Conservation (phyloP, 1,284 basidiomycete species). For the Ceratobasidium sp. region DNA sequence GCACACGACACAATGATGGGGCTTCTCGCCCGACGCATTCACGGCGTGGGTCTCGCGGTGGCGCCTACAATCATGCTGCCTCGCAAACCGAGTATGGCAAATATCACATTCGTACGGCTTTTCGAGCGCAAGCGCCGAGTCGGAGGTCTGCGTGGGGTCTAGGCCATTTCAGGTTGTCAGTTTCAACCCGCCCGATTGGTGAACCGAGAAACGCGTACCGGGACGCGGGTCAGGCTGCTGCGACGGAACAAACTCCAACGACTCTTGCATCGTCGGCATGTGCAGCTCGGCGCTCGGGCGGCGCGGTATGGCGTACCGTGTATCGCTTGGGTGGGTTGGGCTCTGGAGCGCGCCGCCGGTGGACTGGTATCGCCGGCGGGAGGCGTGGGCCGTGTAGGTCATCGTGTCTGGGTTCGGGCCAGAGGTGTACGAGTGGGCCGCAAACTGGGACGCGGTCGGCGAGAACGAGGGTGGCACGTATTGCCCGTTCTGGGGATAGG, state of each 20-base stretch:
- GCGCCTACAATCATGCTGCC: slow-evolving; percentile 34
- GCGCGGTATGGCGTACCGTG: slow-evolving; percentile 5
- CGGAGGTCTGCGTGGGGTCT: neutral
- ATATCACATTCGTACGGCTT: slow-evolving; percentile 35
- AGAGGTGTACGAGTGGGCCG: slow-evolving; percentile 1
- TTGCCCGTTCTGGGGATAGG: neutral
- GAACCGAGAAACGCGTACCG: slow-evolving; percentile 8
- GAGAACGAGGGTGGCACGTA: slow-evolving; percentile 27
- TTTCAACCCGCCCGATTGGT: slow-evolving; percentile 7
- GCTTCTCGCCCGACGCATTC: slow-evolving; percentile 36
- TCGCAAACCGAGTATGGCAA: slow-evolving; percentile 33
- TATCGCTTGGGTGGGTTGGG: neutral
- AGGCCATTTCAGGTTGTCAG: slow-evolving; percentile 27
- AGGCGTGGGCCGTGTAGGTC: neutral
- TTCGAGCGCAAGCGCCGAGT: slow-evolving; percentile 39
- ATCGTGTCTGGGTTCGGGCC: slow-evolving; percentile 8
- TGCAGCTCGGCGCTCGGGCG: slow-evolving; percentile 23
- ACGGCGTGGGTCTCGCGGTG: slow-evolving; percentile 41
- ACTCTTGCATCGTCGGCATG: slow-evolving; percentile 24
- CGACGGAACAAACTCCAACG: slow-evolving; percentile 9
- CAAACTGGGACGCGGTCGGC: slow-evolving; percentile 22
- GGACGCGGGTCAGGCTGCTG: slow-evolving; percentile 16
- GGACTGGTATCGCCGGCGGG: slow-evolving; percentile 26
- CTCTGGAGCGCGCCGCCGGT: slow-evolving; percentile 8
- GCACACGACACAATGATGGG: slow-evolving; percentile 37